Conservation (phyloP, 2,329 filamentous ascomycete genomes). For the Aspergillus ruber region DNA sequence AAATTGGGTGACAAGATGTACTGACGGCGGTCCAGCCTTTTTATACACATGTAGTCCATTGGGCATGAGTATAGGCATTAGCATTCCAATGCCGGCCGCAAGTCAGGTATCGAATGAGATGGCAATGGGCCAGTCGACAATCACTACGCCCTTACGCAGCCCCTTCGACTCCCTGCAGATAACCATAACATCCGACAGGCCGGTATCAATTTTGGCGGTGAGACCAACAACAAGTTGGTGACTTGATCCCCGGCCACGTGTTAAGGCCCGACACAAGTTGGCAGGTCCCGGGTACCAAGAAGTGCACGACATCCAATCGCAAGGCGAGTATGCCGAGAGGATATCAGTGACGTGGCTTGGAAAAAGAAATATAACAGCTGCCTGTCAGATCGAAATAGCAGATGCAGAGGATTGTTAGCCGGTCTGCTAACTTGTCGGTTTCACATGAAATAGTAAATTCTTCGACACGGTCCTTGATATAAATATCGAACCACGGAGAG, state of each 20-base stretch:
- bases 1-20: neutral
- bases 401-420: neutral
- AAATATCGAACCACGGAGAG: neutral
- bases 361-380: neutral
- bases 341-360: neutral
- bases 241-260: neutral
- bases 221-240: neutral
- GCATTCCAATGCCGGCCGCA: neutral
- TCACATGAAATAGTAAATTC: neutral
- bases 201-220: neutral
- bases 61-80: neutral
- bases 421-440: neutral
- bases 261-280: neutral
- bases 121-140: neutral
- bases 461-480: neutral
- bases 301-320: conserved; percentile 3
- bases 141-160: neutral
- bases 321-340: neutral
- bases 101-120: neutral
- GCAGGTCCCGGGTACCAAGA: neutral
- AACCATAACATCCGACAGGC: neutral
- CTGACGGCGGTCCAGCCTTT: neutral
- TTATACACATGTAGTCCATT: neutral
- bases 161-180: neutral
- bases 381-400: neutral